phyloP scores from a whole-genome alignment of 2,329 filamentous ascomycete genomes.

The Fusarium sacchari region DNA sequence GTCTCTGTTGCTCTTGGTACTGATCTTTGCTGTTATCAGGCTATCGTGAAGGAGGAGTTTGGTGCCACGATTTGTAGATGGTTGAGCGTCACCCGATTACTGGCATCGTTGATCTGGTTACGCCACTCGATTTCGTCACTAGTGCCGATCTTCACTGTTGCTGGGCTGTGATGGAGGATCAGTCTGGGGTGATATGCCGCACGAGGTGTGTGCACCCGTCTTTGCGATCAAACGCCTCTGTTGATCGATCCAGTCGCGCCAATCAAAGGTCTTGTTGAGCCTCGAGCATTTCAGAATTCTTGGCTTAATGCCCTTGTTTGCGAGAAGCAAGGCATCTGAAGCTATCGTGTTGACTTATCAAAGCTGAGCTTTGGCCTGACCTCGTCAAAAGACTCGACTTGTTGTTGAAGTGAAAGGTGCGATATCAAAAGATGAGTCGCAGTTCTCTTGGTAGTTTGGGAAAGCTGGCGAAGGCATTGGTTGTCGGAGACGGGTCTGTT shows the following conservation, averaged over 20 bases:
- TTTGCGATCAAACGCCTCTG: neutral
- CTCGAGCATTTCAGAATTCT: too few species aligned
- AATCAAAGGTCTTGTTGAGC: too few species aligned
- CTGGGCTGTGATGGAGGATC: neutral
- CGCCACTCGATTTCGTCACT: too few species aligned
- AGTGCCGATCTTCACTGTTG: neutral
- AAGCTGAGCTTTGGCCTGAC: neutral
- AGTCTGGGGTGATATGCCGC: too few species aligned
- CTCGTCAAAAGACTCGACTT: neutral
- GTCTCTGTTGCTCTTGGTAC: neutral
- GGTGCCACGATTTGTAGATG: neutral
- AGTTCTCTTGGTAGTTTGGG: neutral
- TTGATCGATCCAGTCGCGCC: neutral
- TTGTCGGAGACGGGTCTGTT: too few species aligned
- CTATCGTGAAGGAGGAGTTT: neutral
- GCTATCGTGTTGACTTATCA: neutral
- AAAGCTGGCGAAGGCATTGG: neutral
- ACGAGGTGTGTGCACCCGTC: neutral
- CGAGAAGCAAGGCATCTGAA: too few species aligned
- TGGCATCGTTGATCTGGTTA: neutral
- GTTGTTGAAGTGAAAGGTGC: neutral
- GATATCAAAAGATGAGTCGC: neutral
- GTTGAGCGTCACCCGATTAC: neutral
- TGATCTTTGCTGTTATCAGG: neutral
- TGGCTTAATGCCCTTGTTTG: too few species aligned